Evolutionary conservation across 2,329 filamentous ascomycete genomes (phyloP).

Genomic region (Trichoderma koningii): DNA sequence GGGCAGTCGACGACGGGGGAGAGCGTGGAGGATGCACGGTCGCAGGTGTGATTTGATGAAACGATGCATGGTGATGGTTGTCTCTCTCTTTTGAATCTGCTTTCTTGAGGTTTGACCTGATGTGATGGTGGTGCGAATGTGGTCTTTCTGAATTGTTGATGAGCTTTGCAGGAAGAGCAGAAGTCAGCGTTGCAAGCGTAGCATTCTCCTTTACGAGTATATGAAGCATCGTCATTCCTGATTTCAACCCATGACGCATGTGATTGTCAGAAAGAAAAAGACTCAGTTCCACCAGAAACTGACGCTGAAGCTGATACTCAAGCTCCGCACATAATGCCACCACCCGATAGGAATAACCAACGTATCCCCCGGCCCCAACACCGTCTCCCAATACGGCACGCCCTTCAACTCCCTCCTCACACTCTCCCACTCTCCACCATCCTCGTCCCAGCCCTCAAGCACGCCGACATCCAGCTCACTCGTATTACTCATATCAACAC

Average conservation of each 20-base stretch:
- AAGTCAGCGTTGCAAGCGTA: conserved; percentile 13
- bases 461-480: conserved; percentile 75
- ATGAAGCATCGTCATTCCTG: neutral
- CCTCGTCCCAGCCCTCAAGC: conserved; percentile 61
- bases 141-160: too few relatives aligned
- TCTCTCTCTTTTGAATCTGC: neutral
- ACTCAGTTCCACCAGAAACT: conserved; percentile 91
- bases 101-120: too few relatives aligned
- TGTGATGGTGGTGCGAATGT: neutral
- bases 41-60: neutral
- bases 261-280: neutral
- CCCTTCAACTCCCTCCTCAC: conserved; percentile 54
- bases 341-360: conserved; percentile 90
- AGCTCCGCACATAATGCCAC: conserved; percentile 94
- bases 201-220: neutral
- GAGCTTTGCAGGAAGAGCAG: neutral
- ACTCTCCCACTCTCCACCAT: conserved; percentile 41
- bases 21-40: conserved; percentile 40
- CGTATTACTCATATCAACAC: conserved; percentile 92
- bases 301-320: conserved; percentile 88
- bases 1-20: conserved; percentile 43
- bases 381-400: conserved; percentile 71
- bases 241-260: too few relatives aligned
- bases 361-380: conserved; percentile 79
- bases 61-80: neutral